A percentile compares a stretch with the other conserved stretches of the same genome.
Evolutionary conservation across 2,329 filamentous ascomycete species (phyloP).

Genomic region (Cladosporium sp.): DNA sequence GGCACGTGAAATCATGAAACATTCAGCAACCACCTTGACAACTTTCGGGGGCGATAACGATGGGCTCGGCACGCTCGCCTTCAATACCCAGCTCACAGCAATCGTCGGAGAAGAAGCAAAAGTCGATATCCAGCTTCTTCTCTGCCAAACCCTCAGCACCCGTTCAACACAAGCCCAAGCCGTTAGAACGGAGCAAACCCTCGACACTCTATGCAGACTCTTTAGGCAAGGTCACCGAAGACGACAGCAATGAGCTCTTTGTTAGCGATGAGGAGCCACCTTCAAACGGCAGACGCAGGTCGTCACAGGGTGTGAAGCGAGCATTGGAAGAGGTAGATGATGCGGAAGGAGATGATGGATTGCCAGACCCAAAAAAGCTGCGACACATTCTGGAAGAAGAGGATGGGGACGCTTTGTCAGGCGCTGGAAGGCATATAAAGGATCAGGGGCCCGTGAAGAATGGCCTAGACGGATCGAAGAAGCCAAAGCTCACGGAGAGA

Average conservation of each 20-base stretch:
- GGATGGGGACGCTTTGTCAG: not conserved
- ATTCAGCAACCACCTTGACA: too few relatives aligned
- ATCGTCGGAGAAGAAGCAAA: constrained; percentile 59
- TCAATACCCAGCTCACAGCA: not conserved
- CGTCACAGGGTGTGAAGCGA: constrained; percentile 3
- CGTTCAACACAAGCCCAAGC: constrained; percentile 20
- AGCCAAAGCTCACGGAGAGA: constrained; percentile 36
- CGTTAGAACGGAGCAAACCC: not conserved
- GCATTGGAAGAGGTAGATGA: not conserved
- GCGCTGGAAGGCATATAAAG: not conserved
- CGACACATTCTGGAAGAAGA: constrained; percentile 11
- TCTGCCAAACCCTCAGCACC: constrained; percentile 23
- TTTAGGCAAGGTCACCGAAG: constrained; percentile 1
- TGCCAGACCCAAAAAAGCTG: constrained; percentile 17
- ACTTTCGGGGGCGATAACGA: not conserved
- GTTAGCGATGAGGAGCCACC: constrained; percentile 32
- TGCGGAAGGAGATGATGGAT: constrained; percentile 14
- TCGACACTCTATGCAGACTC: not conserved
- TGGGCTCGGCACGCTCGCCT: constrained; percentile 2
- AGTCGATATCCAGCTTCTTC: constrained; percentile 60
- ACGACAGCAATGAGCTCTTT: constrained; percentile 18
- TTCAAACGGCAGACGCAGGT: constrained; percentile 33
- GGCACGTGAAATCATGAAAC: too few relatives aligned
- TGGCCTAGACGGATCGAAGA: constrained; percentile 25
- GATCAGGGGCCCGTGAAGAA: not conserved